Conservation (phyloP, 768 basidiomycete species). For the Mycena rosella region DNA sequence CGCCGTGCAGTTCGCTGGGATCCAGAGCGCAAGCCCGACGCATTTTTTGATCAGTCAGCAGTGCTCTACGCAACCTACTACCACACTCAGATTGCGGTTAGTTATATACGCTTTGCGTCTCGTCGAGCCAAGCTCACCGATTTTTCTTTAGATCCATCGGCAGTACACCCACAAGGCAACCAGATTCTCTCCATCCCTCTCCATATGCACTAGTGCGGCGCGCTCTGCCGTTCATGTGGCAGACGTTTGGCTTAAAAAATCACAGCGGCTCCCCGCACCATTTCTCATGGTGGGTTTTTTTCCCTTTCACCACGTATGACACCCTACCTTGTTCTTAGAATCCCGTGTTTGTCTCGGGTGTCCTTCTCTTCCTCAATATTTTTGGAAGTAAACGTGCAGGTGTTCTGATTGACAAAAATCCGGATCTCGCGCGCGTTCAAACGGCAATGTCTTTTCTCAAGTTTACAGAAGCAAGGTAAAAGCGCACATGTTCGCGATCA, state of each 20-base stretch:
- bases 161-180: conserved; percentile 38
- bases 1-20: conserved; percentile 50
- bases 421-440: neutral
- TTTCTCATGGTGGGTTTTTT: neutral
- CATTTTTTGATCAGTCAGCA: conserved; percentile 57
- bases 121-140: neutral
- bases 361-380: neutral
- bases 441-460: neutral
- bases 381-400: neutral
- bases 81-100: conserved; percentile 60
- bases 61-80: conserved; percentile 56
- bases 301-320: neutral
- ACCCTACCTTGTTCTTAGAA: neutral
- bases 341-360: neutral
- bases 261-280: neutral
- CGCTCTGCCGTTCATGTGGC: conserved; percentile 20
- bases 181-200: conserved; percentile 24
- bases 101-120: conserved; percentile 64
- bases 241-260: conserved; percentile 23
- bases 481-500: neutral
- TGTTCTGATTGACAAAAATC: neutral
- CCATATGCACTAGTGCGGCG: conserved; percentile 32
- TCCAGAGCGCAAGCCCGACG: conserved; percentile 42
- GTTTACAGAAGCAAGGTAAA: neutral
- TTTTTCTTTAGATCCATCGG: conserved; percentile 28